Base-by-base conservation (phyloP, 306 rosid species). In the Alnus glutinosa region DNA sequence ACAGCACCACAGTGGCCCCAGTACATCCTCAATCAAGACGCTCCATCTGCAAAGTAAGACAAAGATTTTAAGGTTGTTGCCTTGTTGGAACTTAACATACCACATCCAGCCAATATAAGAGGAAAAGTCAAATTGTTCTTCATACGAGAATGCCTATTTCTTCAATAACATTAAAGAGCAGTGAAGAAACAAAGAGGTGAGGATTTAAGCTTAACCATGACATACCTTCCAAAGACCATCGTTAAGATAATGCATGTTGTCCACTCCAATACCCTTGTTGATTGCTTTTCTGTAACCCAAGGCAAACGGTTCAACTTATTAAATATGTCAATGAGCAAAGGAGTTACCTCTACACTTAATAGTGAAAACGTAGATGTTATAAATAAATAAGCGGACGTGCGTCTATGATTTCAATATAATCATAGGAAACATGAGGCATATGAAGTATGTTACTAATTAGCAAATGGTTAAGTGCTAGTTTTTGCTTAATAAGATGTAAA, bases 201-300 rank as follows among this genome's bases (percentile, higher is more conserved):
- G 10, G 18, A 70, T 61, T 61, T 52, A 71, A 55, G 72, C 49
- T 57, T 71, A 71, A 55, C 74, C 49, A 63, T 71, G 28, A 50
- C 49, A 46, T 92, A 95, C 98, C 98, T 95, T 95, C 98, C 98
- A 92, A 83, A 95, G 98, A 69, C 98, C 98, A 61, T 95, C 98
- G 75, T 95, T 95, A 76, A 95, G 98, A 86, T 95, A 95, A 82
- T 95, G 98, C 97, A 95, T 88, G 83, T 92, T 95, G 91, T 95
- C 98, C 62, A 95, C 94, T 48, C 98, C 98, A 57, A 95, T 95
- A 67, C 98, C 98, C 85, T 92, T 95, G 91, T 95, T 95, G 84
- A 86, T 90, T 73, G 90, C 61, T 83, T 84, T 92, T 85, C 98
- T 95, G 98, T 75, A 87, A 73, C 70, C 59, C 75, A 83, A 28